A percentile compares a stretch with the other conserved stretches of the same genome.
These are phyloP conservation scores for Purpureocillium lavendulum DNA, from an alignment of 2,329 filamentous ascomycete genomes.

Conservation along the genomic window DNA sequence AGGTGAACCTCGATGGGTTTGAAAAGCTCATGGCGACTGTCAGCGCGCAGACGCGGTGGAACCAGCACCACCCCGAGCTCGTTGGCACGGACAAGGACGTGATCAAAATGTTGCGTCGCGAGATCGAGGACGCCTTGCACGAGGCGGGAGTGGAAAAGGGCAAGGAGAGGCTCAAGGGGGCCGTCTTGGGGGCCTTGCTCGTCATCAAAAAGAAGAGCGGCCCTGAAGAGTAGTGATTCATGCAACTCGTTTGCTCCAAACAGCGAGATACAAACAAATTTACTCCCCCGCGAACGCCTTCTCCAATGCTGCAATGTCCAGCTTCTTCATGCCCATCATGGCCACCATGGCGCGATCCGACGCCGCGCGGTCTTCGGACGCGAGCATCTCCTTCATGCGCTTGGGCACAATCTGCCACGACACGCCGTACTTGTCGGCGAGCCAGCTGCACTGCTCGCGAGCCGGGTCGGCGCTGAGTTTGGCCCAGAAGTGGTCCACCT, in stretches of 20 bases:
- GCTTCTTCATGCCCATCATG: constrained; percentile 35
- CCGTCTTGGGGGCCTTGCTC: too few relatives aligned
- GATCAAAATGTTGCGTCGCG: constrained; percentile 18
- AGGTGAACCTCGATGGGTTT: constrained; percentile 21
- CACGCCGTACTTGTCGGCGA: constrained; percentile 35
- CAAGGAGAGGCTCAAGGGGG: constrained; percentile 18
- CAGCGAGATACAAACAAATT: too few relatives aligned
- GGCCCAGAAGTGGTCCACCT: constrained; percentile 39
- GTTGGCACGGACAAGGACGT: constrained; percentile 31
- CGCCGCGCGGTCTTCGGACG: constrained; percentile 23
- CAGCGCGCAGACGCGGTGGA: constrained; percentile 34
- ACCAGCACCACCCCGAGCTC: constrained; percentile 31
- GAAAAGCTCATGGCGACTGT: constrained; percentile 26
- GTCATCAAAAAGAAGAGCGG: too few relatives aligned
- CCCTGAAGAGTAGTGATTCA: too few relatives aligned
- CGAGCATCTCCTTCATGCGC: constrained; percentile 24
- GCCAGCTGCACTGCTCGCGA: constrained; percentile 33
- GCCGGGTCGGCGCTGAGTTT: constrained; percentile 29
- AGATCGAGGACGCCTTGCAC: constrained; percentile 18
- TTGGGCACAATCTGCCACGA: constrained; percentile 37
- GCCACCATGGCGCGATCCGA: constrained; percentile 19
- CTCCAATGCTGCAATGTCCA: constrained; percentile 29
- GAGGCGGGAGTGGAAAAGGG: constrained; percentile 25
- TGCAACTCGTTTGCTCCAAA: too few relatives aligned
- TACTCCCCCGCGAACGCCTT: constrained; percentile 14